Evolutionary conservation across 352 stramenopile genomes (phyloP), one percentile per base, ranked within the genome.

Genomic region (Globisporangium emineosum): DNA sequence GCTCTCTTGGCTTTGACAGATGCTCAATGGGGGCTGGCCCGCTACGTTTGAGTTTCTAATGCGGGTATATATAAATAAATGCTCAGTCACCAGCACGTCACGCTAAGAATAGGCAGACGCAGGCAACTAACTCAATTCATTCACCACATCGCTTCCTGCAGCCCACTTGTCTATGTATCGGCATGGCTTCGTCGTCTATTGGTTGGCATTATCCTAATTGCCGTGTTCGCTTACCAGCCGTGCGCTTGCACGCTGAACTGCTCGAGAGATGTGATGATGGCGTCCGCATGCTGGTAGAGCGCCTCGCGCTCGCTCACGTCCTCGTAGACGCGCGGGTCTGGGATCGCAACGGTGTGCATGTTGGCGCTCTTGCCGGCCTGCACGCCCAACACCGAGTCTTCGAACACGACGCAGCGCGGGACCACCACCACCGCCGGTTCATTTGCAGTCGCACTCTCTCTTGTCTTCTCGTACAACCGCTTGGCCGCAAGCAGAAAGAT

Each of bases 271-370:
- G 77, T 73, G 60, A 94, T 66, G 42, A 90, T 73, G 60, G 87
- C 78, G 60, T 89, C 74, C 10, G 86, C 86, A 15, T 86, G 64
- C 17, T 73, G 65, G 49, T 87, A 94, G 3, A 89, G 66, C 45
- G 71, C 54, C 29, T 64, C 57, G 32, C 80, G 76, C 57, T 88
- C 78, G 0, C 66, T 66, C 19, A 71, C 63, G 5, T 83, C 75
- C 13, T 66, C 71, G 60, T 91, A 83, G 61, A 91, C 86, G 45
- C 86, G 80, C 9, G 80, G 60, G 59, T 94, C 86, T 0, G 83
- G 86, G 37, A 94, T 71, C 29, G 83, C 83, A 45, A 94, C 78
- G 17, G 77, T 83, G 65, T 86, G 74, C 86, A 93, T 93, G 6
- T 60, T 73, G 2, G 86, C 86, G 2, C 73, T 71, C 17, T 89